Evolutionary conservation across 352 stramenopile species (phyloP), one percentile per base, ranked within the genome.

Genomic region (Phytopythium mirpurense): DNA sequence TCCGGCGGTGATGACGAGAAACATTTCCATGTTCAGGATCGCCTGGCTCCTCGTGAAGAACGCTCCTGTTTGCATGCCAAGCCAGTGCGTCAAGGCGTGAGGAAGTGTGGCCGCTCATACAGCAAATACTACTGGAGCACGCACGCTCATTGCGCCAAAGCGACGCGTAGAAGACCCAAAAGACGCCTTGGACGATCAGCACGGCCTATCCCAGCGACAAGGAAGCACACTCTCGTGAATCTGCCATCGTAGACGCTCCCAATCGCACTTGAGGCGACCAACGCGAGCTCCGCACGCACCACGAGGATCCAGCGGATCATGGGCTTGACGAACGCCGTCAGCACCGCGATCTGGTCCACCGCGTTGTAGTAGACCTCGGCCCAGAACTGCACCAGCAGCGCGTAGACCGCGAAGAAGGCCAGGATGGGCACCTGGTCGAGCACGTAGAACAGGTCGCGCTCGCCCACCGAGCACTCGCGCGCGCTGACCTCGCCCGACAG

Each of bases 311-410:
- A 68, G 40, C 74, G 73, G 35, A 93, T 76, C 27, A 76, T 67
- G 43, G 85, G 85, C 44, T 93, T 93, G 21, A 93, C 67, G 14
- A 86, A 56, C 12, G 73, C 65, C 23, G 67, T 74, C 37, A 93
- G 67, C 6, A 83, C 72, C 16, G 67, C 41, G 41, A 93, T 59
- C 35, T 83, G 70, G 54, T 93, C 83, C 44, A 91, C 82, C 29
- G 85, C 85, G 41, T 95, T 92, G 71, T 91, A 95, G 54, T 95
- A 95, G 15, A 95, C 82, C 59, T 95, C 83, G 7, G 85, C 85
- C 85, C 85, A 95, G 44, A 95, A 95, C 52, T 93, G 79, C 60
- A 93, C 68, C 24, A 95, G 70, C 54, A 95, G 63, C 24, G 81
- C 71, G 53, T 95, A 93, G 45, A 88, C 76, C 7, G 78, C 75